Evolutionary conservation across 1,284 basidiomycete species (phyloP), one percentile per base, ranked within the genome.

Genomic region (Abortiporus biennis): DNA sequence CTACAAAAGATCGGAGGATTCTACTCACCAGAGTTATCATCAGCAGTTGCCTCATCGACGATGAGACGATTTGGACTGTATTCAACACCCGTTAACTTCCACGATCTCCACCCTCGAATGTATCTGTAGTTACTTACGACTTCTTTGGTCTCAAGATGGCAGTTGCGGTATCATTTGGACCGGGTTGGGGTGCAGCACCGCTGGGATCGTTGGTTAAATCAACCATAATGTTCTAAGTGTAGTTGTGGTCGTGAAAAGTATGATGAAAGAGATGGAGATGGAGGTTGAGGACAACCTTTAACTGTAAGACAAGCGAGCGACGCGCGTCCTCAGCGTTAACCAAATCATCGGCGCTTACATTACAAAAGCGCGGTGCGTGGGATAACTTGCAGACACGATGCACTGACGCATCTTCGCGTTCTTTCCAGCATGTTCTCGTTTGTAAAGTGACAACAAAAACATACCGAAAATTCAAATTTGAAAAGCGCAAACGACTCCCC

Each of bases 111-210:
- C 4, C 8, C 16, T 24, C 20, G 21, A 15, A 19, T 8, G 17
- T 9, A 5, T 21, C 13, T 31, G 38, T 29, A n/a, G n/a, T n/a
- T 37, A 78, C 91, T 55, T 62, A 95, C 93, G 90, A 93, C 75
- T 94, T 94, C 87, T 96, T 97, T 52, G 85, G 85, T 51, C 93
- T 74, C 48, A 97, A 72, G 62, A 97, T 96, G 36, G 93, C 92
- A 23, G 93, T 96, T n/a, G 92, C 89, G 46, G 78, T 74, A 57
- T 93, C 91, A 61, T 93, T 78, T 20, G 79, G 79, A 39, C 82
- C 83, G 22, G 86, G 82, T 56, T 79, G 81, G 46, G 84, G 74
- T 46, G 82, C 55, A 51, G 83, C 85, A 53, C 86, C 86, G 54
- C 84, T 87, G 15, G 86, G 85, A 67, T 90, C 85, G 54, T 78